Evolutionary conservation across 2,329 filamentous ascomycete genomes (phyloP), one percentile per base, ranked within the genome.

Genomic region (Scytalidium lignicola): DNA sequence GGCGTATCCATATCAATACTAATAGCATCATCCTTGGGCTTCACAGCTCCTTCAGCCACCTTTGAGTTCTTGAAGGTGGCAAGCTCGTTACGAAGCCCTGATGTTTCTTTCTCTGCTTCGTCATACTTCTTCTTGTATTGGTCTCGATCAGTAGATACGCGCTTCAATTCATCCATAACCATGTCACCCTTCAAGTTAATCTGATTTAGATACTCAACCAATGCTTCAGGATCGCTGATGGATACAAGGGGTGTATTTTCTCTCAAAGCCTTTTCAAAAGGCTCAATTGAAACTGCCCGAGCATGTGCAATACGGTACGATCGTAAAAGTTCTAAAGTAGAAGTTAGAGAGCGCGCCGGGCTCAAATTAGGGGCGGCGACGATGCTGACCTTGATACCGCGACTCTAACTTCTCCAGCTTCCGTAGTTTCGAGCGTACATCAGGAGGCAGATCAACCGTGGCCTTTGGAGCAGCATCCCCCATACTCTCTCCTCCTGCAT

Each of bases 271-370:
- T 88, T 85, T 70, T 99, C 93, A 65, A 99, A 99, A 0, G 90
- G 87, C 63, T 97, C 93, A 61, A 97, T 95, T 2, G 87, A 82
- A 12, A 87, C 82, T 40, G 91, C 89, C 46, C 90, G 84, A 50
- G 88, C 82, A 71, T 99, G 92, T 17, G 93, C 93, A 56, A 91
- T 85, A 53, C 90, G 83, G 69, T 99, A 99, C 8, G 92, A 96
- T 49, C 90, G 86, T 44, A 97, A 75, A 1, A 99, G 76, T 62
- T 97, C 92, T 90, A 47, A 18, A 21, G 22, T 46, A 37, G 28
- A 18, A 19, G 43, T 63, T 47, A 62, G 54, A 48, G n/a, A 37
- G 32, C 4, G 32, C n/a, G 8, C 12, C 15, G 15, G 5, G n/a
- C n/a, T 17, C 15, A 4, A n/a, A 37, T 37, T 5, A 37, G 7